Evolutionary conservation across 257 asterid genomes (phyloP), one percentile per base, ranked within the genome.

Genomic region (Solanum raphanifolium): DNA sequence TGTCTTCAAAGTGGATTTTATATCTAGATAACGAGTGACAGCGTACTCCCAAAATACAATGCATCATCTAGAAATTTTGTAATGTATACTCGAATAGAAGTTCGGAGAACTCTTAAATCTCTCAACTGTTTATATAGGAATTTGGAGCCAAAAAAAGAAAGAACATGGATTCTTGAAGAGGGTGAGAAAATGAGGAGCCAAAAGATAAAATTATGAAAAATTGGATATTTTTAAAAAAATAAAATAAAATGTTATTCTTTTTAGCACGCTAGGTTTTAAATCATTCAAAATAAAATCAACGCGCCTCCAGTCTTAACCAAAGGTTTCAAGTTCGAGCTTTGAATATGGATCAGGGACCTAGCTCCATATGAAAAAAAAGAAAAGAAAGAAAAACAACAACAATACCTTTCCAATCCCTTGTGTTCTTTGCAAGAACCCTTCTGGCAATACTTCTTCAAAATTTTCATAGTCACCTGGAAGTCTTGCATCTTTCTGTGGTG

Each of bases 371-470:
- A 35, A 23, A 73, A 73, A 35, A 35, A 35, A 21, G 20, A 68
- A 9, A 20, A 32, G 13, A 71, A 71, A 71, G 9, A 13, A 32
- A 2, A 32, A 16, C 13, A 32, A 32, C 27, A 79, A 35, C 31
- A 10, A 21, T 62, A 90, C 85, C 41, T 72, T 91, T 43, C 93
- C 93, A 13, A 35, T 34, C 29, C 58, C 86, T 12, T 41, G 60
- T 6, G 92, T 91, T n/a, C 88, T 78, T 5, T 86, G 76, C 86
- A 90, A 34, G 84, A 91, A 91, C 29, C 93, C 91, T 75, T 88
- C 87, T 6, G 92, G 93, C 66, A 91, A 23, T 32, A 82, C 66
- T 82, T 29, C 69, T 18, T 82, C 43, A 82, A 48, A 31, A 29
- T 29, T 82, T 48, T 82, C 43, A 9, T 82, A 48, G 85, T 82